Evolutionary conservation across 1,284 basidiomycete genomes (phyloP), one percentile per base, ranked within the genome.

Genomic region (Afroboletus lepidellus): DNA sequence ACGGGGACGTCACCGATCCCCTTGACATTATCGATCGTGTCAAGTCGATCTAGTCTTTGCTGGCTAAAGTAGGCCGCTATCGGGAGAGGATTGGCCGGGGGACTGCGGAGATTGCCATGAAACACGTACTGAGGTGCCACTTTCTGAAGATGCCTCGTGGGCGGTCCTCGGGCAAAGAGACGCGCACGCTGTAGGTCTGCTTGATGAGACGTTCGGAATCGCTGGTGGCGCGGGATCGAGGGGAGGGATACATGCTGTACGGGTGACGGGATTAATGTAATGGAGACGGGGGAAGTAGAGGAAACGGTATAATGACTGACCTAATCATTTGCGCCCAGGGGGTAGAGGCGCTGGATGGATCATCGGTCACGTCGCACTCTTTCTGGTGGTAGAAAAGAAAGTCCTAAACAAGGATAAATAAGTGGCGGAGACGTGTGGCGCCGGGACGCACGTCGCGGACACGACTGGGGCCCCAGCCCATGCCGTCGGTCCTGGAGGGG

Each of bases 381-480:
- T 88, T 86, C 65, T 90, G 87, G 66, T 89, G 86, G 71, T 90
- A 90, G 68, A 88, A 90, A 20, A 90, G 72, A 66, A 90, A 90
- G 70, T 89, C 87, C 85, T 89, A 33, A 6, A 42, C 8, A 16
- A 30, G 46, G 41, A 15, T 67, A 66, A 48, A 54, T 51, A 50
- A 23, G 16, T 18, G 33, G 16, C 12, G 24, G n/a, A 32, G 9
- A 0, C 20, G 13, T 9, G 8, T 0, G n/a, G 41, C 4, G 5
- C 16, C 0, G 32, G 46, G 47, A 73, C 83, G 55, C 61, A 87
- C 86, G 69, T 90, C 87, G 66, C 87, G 80, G 57, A 88, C 87
- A 50, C 87, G 77, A 65, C 84, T 87, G 24, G 87, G 87, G 29
- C 87, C 86, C 87, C 87, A 90, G 46, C 84, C 83, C 83, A 90